Evolutionary conservation across 257 asterid genomes (phyloP).

Genomic region (Solanum chmielewskii): DNA sequence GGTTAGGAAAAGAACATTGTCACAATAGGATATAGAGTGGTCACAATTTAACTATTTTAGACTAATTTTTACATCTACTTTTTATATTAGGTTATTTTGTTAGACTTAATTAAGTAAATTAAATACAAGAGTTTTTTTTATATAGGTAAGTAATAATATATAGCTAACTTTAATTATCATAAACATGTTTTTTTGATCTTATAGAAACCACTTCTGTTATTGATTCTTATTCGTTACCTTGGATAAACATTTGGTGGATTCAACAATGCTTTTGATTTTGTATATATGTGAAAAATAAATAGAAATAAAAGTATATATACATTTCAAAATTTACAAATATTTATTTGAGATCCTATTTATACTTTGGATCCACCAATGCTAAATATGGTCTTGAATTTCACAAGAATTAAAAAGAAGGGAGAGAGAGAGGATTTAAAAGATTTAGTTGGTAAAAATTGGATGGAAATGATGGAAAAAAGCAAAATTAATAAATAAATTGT

Average conservation of each 20-base stretch:
- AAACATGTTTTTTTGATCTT: background rate
- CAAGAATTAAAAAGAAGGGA: background rate
- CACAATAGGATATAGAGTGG: background rate
- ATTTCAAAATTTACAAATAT: background rate
- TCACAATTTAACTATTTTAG: background rate
- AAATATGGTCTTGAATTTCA: background rate
- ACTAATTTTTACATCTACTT: background rate
- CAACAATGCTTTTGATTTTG: background rate
- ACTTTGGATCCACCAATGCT: background rate
- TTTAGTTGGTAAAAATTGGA: background rate
- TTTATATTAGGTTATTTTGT: background rate
- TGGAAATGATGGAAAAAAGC: background rate
- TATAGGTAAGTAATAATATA: background rate
- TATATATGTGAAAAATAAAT: background rate
- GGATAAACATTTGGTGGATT: background rate
- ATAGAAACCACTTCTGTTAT: background rate
- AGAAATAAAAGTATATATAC: background rate
- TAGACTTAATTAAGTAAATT: background rate
- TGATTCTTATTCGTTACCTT: background rate
- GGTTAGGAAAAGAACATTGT: background rate
- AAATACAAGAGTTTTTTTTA: background rate
- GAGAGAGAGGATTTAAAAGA: background rate
- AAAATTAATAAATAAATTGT: background rate
- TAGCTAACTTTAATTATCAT: background rate
- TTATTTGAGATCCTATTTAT: background rate